These are phyloP conservation scores for Davidsoniella virescens DNA, from an alignment of 2,329 filamentous ascomycete species.

Conservation along the genomic window DNA sequence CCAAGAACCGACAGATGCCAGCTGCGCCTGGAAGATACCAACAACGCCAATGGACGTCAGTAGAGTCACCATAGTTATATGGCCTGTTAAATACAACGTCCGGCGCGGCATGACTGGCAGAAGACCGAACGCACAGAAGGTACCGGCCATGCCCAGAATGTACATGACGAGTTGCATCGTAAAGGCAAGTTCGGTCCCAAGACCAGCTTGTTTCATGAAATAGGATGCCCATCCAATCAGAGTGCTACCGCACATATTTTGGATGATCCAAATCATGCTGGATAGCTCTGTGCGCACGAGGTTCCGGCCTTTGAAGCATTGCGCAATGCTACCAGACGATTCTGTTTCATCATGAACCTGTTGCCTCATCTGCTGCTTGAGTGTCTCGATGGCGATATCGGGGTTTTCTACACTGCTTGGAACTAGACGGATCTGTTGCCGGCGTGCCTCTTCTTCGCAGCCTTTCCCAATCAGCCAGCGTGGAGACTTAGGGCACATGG, in stretches of 20 bases:
- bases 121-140: conserved; percentile 24
- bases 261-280: conserved; percentile 19
- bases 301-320: conserved; percentile 28
- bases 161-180: conserved; percentile 19
- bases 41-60: conserved; percentile 25
- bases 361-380: conserved; percentile 9
- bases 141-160: conserved; percentile 25
- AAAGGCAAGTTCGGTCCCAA: conserved; percentile 17
- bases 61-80: conserved; percentile 22
- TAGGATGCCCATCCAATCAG: conserved; percentile 23
- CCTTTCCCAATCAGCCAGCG: conserved; percentile 30
- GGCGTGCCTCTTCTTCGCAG: conserved; percentile 17
- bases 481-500: conserved; percentile 25
- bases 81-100: conserved; percentile 25
- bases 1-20: conserved; percentile 17
- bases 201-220: conserved; percentile 22
- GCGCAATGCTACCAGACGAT: conserved; percentile 22
- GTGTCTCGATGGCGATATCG: conserved; percentile 16
- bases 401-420: conserved; percentile 17
- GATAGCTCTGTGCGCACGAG: conserved; percentile 25
- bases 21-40: conserved; percentile 23
- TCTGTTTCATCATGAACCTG: conserved; percentile 1
- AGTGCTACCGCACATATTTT: conserved; percentile 18
- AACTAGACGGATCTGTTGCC: conserved; percentile 17
- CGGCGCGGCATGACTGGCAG: conserved; percentile 24